Evolutionary conservation across 352 stramenopile genomes (phyloP).

Genomic region (Elongisporangium undulatum): DNA sequence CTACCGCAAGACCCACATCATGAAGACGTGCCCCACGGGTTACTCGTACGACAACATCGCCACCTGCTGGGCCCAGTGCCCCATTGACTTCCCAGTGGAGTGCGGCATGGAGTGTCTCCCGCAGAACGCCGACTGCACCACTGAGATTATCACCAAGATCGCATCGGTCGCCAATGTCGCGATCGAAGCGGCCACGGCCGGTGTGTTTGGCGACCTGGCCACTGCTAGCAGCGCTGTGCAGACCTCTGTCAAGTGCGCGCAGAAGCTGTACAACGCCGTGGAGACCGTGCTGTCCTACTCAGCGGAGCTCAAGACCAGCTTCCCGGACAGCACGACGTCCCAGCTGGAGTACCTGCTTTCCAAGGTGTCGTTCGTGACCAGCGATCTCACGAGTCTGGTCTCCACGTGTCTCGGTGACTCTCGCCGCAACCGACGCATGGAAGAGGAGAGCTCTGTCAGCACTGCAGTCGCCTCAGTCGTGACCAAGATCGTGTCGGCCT

Average conservation of each 20-base stretch:
- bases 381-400: conserved; percentile 48
- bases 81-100: conserved; percentile 66
- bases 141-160: conserved; percentile 48
- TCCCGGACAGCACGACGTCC: conserved; percentile 35
- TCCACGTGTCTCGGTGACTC: conserved; percentile 35
- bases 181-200: conserved; percentile 40
- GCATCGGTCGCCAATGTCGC: conserved; percentile 37
- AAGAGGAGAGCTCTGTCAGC: conserved; percentile 9
- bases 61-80: conserved; percentile 67
- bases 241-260: conserved; percentile 36
- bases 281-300: conserved; percentile 40
- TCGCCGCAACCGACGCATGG: conserved; percentile 13
- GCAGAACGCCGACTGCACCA: conserved; percentile 56
- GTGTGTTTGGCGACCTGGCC: conserved; percentile 47
- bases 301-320: conserved; percentile 23
- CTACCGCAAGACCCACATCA: conserved; percentile 46
- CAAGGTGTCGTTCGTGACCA: conserved; percentile 51
- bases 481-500: conserved; percentile 21
- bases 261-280: conserved; percentile 38
- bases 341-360: conserved; percentile 42
- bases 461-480: conserved; percentile 34
- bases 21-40: conserved; percentile 26
- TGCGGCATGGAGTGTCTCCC: conserved; percentile 68
- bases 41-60: conserved; percentile 46
- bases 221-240: conserved; percentile 35